Base-by-base conservation (phyloP, 306 rosid genomes). In the Cicer cuneatum region DNA sequence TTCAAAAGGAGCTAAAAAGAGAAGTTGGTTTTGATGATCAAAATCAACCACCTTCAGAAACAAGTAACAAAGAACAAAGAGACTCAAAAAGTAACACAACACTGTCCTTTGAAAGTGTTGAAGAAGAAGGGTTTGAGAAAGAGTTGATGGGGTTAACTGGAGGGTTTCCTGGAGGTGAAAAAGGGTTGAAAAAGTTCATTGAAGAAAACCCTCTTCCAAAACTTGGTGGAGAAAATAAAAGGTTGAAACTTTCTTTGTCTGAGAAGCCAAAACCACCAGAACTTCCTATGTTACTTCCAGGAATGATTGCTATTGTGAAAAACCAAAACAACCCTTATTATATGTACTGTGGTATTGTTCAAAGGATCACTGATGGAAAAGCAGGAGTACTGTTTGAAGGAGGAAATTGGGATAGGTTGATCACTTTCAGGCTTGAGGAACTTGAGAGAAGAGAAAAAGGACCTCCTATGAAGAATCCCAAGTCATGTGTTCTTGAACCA, bases 121-220 rank as follows among this genome's bases (percentile, higher is more conserved):
- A 82, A 4, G 92, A 92, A 81, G 87, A 90, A 7, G 95, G 82
- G 49, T 94, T 94, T 38, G 99, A 90, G 0, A 94, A 92, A 87
- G 97, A 94, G 77, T 45, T 94, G 72, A 81, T 92, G 96, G 99
- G 96, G 35, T 49, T 92, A 43, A 94, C 97, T 0, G 97, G 99
- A 7, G 99, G 99, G 7, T 94, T 94, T 65, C 99, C 97, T 0
- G 99, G 97, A 14, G 98, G 98, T 6, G 98, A 94, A 45, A 90
- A 81, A 54, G 98, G 98, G 10, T 80, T 94, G 84, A 10, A 15
- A 29, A 82, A 56, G 67, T 94, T 94, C 86, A 82, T 94, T 8
- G 79, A 87, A 66, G 87, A 88, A 74, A 94, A 94, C 76, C 98
- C 98, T 7, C 89, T 90, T 47, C 97, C 96, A 3, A 82, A 84